Evolutionary conservation across 1,284 basidiomycete genomes (phyloP).

Genomic region (Waitea zeae): DNA sequence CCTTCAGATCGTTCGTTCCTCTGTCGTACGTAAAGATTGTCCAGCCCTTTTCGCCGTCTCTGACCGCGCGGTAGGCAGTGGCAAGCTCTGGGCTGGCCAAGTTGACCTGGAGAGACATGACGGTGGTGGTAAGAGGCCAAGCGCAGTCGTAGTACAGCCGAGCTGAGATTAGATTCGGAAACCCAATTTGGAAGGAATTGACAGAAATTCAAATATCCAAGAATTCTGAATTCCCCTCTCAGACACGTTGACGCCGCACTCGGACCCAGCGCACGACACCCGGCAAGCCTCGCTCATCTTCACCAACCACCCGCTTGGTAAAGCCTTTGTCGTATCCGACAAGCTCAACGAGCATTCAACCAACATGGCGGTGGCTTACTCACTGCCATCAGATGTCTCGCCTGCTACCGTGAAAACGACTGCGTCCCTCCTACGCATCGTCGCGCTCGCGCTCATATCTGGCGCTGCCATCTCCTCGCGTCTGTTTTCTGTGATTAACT

Average conservation of each 20-base stretch:
- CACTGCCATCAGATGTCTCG: conserved; percentile 52
- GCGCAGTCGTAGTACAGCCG: too few species aligned
- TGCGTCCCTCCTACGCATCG: conserved; percentile 69
- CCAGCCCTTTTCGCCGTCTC: conserved; percentile 70
- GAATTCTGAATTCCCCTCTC: too few species aligned
- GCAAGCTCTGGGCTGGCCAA: conserved; percentile 54
- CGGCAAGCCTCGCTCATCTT: too few species aligned
- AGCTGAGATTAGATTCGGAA: too few species aligned
- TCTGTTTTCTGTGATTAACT: conserved; percentile 94
- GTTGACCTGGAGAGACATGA: conserved; percentile 71
- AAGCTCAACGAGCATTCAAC: too few species aligned
- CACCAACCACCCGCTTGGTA: too few species aligned
- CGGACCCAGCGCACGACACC: too few species aligned
- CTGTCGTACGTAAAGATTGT: conserved; percentile 77
- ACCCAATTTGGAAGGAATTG: too few species aligned
- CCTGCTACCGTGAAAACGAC: conserved; percentile 64
- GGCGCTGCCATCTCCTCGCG: conserved; percentile 90
- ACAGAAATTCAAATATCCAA: too few species aligned
- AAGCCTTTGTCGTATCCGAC: too few species aligned
- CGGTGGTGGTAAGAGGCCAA: too few species aligned
- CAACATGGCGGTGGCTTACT: conserved; percentile 47
- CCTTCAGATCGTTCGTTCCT: conserved; percentile 78
- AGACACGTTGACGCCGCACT: too few species aligned
- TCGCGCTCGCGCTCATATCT: conserved; percentile 77
- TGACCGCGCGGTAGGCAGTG: conserved; percentile 67